Evolutionary conservation across 371 early-diverging fungal genomes (phyloP), one percentile per base, ranked within the genome.

Genomic region (Apophysomyces variabilis): DNA sequence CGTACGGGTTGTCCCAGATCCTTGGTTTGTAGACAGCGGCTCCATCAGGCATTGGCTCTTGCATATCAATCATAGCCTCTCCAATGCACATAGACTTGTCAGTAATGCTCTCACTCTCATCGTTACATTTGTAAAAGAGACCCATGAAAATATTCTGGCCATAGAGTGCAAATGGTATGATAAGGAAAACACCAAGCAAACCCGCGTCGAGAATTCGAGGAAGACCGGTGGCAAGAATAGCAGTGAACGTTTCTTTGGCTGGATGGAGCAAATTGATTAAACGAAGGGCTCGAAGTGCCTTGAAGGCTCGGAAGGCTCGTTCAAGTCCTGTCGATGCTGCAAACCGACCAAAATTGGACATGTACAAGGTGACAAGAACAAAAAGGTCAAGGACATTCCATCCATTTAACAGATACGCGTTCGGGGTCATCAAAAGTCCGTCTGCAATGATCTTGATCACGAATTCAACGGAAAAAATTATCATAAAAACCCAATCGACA

Each of bases 381-480:
- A 89, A 77, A n/a, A 90, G 75, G 70, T 92, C 91, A 41, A 90
- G 73, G 14, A 78, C 37, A 67, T 90, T 89, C 90, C 90, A 90
- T 6, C 85, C 82, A 45, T 87, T 82, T 37, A 78, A 62, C 47
- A 90, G 61, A 64, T 89, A 89, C 3, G 90, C 90, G 57, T 89
- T 86, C 1, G 90, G 90, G 1, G 90, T 85, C 59, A 89, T 69
- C 5, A 88, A 57, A 13, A 90, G 80, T 21, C 92, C 91, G 68
- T 89, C 86, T 0, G 91, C 92, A 61, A 89, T 77, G 38, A 87
- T 73, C 44, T 87, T 86, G 56, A 92, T 72, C 0, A 87, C 32
- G 58, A 90, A 85, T 61, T 92, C 92, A 14, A 87, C 7, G 0
- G 85, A 78, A 57, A 89, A 91, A 12, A 89, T 76, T 7, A 77